phyloP scores from a whole-genome alignment of 345 rosid genomes.

The Heritiera littoralis region DNA sequence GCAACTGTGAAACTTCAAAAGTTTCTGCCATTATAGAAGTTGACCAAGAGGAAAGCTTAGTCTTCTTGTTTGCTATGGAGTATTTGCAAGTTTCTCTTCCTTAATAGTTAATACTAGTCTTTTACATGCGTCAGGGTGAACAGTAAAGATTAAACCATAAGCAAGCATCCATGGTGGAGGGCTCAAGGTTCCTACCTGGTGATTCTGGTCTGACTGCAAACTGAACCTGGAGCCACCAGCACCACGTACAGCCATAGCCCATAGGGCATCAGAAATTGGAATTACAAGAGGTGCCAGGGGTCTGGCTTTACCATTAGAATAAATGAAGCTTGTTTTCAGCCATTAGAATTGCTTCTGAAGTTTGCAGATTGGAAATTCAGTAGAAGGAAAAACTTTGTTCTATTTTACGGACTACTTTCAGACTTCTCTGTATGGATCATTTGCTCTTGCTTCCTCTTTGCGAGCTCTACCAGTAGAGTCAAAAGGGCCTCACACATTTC shows the following conservation, averaged over 20 bases:
- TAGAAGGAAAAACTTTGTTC: not conserved
- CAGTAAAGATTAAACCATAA: conserved; percentile 51
- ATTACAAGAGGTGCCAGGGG: conserved; percentile 51
- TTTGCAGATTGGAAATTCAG: not conserved
- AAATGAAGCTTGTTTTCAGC: not conserved
- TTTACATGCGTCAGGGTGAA: conserved; percentile 46
- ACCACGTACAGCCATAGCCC: conserved; percentile 42
- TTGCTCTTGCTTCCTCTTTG: conserved; percentile 32
- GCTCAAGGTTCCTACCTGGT: conserved; percentile 40
- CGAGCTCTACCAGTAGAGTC: conserved; percentile 56
- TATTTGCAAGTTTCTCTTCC: conserved; percentile 14
- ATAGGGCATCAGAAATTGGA: conserved; percentile 54
- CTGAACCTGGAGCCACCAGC: conserved; percentile 65
- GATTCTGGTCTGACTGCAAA: conserved; percentile 46
- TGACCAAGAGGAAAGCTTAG: not conserved
- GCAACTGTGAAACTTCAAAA: not conserved
- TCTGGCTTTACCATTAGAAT: conserved; percentile 27
- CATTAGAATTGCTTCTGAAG: not conserved
- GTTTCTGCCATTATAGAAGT: not conserved
- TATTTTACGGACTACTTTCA: conserved; percentile 8
- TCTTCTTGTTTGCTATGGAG: not conserved
- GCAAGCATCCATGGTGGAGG: conserved; percentile 36
- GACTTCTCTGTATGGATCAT: conserved; percentile 2
- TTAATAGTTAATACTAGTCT: conserved; percentile 39
- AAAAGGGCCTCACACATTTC: conserved; percentile 74